Evolutionary conservation across 2,329 filamentous ascomycete species (phyloP).

Genomic region (Emmonsia crescens): DNA sequence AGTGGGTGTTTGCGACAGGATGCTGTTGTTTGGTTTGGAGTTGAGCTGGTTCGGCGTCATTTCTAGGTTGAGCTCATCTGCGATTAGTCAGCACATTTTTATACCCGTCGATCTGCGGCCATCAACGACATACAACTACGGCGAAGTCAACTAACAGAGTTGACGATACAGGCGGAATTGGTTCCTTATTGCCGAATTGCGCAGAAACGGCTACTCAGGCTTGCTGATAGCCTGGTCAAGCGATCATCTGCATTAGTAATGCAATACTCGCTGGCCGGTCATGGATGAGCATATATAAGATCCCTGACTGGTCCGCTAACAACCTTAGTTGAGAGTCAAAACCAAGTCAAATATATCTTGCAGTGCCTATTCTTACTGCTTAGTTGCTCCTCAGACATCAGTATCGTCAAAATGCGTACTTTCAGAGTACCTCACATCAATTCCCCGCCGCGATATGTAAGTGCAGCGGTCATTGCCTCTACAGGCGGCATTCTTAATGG

Average conservation of each 20-base stretch:
- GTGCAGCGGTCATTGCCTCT: not conserved
- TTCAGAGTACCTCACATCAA: not conserved
- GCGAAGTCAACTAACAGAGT: not conserved
- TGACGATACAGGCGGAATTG: not conserved
- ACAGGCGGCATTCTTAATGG: not conserved
- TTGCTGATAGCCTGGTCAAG: too few species aligned
- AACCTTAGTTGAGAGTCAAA: not conserved
- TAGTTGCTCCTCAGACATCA: not conserved
- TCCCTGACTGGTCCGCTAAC: not conserved
- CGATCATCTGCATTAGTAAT: not conserved
- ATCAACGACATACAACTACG: not conserved
- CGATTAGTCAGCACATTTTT: not conserved
- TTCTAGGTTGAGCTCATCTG: not conserved
- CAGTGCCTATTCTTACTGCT: not conserved
- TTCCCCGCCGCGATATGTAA: conserved; percentile 5
- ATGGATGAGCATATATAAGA: not conserved
- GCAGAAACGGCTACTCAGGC: not conserved
- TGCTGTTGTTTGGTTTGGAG: not conserved
- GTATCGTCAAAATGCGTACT: not conserved
- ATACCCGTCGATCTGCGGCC: not conserved
- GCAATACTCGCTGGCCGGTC: not conserved
- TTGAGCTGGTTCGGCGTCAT: not conserved
- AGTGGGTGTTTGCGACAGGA: not conserved
- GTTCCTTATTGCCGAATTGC: not conserved
- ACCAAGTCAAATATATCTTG: not conserved